phyloP scores from a whole-genome alignment of 768 basidiomycete species.

The Russula abietina region DNA sequence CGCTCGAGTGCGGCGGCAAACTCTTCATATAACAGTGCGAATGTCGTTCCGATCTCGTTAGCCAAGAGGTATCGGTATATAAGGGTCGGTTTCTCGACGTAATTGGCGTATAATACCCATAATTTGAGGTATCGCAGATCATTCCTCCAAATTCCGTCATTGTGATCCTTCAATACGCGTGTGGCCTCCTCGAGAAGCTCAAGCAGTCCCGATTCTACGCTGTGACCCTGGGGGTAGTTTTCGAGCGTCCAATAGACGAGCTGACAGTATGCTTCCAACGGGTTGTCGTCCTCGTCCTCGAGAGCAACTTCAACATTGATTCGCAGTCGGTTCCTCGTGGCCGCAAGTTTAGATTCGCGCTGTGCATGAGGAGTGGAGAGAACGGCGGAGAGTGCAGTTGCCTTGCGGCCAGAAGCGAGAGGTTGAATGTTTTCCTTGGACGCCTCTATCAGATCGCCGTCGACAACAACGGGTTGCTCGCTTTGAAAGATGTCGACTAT shows the following conservation, averaged over 20 bases:
- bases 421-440: constrained; percentile 87
- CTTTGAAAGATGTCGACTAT: constrained; percentile 38
- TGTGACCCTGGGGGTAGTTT: constrained; percentile 90
- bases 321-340: constrained; percentile 58
- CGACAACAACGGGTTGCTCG: constrained; percentile 49
- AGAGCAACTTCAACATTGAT: constrained; percentile 68
- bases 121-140: constrained; percentile 88
- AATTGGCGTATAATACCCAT: constrained; percentile 90
- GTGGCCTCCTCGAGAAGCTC: constrained; percentile 92
- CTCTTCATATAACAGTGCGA: constrained; percentile 87
- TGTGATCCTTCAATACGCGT: constrained; percentile 69
- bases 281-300: constrained; percentile 69
- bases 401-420: constrained; percentile 70
- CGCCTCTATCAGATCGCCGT: constrained; percentile 75
- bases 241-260: constrained; percentile 91
- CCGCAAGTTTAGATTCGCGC: constrained; percentile 61
- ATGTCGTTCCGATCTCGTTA: constrained; percentile 82
- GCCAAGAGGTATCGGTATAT: constrained; percentile 87
- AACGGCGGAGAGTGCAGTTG: constrained; percentile 68
- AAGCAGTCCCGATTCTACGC: constrained; percentile 82
- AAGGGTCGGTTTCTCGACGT: constrained; percentile 83
- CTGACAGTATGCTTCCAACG: constrained; percentile 78
- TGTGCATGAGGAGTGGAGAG: constrained; percentile 73
- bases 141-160: constrained; percentile 64
- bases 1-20: constrained; percentile 80